Percentiles rank a stretch among this genome's conserved stretches.
These are phyloP conservation scores for Emmonsiellopsis sp. DNA, from an alignment of 2,329 filamentous ascomycete genomes.

Conservation along the genomic window DNA sequence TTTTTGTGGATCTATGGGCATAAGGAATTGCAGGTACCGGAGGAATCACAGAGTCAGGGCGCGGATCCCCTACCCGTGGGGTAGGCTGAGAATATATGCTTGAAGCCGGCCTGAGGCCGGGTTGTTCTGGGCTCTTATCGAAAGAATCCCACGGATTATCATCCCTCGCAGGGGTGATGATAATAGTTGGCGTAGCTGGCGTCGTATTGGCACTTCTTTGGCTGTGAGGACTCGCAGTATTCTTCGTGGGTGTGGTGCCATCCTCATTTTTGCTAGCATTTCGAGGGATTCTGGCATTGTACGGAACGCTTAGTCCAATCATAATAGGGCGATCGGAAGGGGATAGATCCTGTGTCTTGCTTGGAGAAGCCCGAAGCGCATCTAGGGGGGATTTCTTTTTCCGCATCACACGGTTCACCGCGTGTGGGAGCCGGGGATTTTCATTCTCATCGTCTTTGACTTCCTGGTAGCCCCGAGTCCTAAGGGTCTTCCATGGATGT, in stretches of 20 bases:
- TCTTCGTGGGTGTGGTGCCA: conserved; percentile 9
- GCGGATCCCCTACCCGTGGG: conserved; percentile 14
- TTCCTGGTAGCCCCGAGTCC: conserved; percentile 14
- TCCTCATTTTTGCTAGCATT: conserved; percentile 14
- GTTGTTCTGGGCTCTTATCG: conserved; percentile 15
- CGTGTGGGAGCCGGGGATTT: conserved; percentile 5
- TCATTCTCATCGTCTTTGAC: conserved; percentile 11
- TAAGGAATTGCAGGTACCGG: conserved; percentile 34
- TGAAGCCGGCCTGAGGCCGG: conserved; percentile 26
- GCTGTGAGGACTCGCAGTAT: conserved; percentile 15
- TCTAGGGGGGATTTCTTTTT: conserved; percentile 4
- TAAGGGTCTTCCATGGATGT: conserved; percentile 11
- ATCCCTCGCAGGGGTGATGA: conserved; percentile 37
- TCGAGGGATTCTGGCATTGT: conserved; percentile 6
- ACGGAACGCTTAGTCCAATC: conserved; percentile 36
- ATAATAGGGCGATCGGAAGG: conserved; percentile 37
- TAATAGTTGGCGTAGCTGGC: conserved; percentile 35
- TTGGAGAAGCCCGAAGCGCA: conserved; percentile 9
- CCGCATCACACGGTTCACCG: conserved; percentile 2
- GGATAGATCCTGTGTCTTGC: conserved; percentile 29
- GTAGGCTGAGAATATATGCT: conserved; percentile 37
- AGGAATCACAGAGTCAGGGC: conserved; percentile 18
- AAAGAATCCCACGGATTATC: conserved; percentile 25
- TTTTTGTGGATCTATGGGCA: conserved; percentile 16
- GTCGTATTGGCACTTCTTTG: conserved; percentile 19